Conservation (phyloP, 1,284 basidiomycete species). For the Leccinum griseonigrum region DNA sequence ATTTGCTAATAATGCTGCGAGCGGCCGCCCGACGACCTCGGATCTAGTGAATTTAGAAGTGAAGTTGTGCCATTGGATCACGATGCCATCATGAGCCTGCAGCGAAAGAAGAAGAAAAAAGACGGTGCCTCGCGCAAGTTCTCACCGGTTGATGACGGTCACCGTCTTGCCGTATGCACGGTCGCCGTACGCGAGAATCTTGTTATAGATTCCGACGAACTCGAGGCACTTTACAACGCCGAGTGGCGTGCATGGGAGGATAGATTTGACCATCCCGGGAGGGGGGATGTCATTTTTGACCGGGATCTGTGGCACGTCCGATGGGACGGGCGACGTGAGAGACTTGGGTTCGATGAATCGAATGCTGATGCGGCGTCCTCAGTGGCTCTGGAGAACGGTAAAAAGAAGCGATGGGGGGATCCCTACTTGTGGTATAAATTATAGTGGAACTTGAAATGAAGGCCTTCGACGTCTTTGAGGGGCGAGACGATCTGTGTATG, state of each 20-base stretch:
- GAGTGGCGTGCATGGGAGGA: slow-evolving; percentile 95
- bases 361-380: slow-evolving; percentile 46
- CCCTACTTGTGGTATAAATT: slow-evolving; percentile 94
- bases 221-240: slow-evolving; percentile 97
- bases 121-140: not conserved
- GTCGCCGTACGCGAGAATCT: slow-evolving; percentile 89
- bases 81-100: not conserved
- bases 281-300: slow-evolving; percentile 65
- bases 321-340: slow-evolving; percentile 48
- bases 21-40: slow-evolving; percentile 93
- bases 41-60: slow-evolving; percentile 53
- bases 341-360: slow-evolving; percentile 72
- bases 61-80: not conserved
- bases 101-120: not conserved
- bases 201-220: slow-evolving; percentile 90
- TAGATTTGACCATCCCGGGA: slow-evolving; percentile 84
- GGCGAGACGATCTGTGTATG: slow-evolving; percentile 87
- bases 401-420: not conserved
- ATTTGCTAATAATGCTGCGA: slow-evolving; percentile 92
- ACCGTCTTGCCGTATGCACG: slow-evolving; percentile 91
- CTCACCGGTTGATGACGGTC: slow-evolving; percentile 90
- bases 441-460: slow-evolving; percentile 95
- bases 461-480: slow-evolving; percentile 95
- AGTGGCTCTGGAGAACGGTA: not conserved
- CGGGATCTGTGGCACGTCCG: slow-evolving; percentile 34